A percentile compares a stretch with the other conserved stretches of the same genome.
Evolutionary conservation across 2,329 filamentous ascomycete genomes (phyloP).

Genomic region (Amylocarpus encephaloides): DNA sequence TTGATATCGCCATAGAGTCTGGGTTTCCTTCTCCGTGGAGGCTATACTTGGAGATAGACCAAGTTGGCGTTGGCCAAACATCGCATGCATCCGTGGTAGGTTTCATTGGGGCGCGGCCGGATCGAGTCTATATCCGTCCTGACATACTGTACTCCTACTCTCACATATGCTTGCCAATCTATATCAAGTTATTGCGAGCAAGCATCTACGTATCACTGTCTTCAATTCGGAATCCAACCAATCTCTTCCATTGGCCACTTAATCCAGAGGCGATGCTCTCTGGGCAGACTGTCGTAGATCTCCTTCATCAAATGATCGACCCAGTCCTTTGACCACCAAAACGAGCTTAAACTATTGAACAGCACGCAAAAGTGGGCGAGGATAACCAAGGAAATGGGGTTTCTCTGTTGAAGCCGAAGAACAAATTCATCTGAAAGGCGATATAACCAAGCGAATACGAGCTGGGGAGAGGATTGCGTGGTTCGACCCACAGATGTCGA

Average conservation of each 20-base stretch:
- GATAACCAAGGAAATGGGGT: conserved; percentile 20
- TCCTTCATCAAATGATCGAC: conserved; percentile 30
- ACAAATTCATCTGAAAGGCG: conserved; percentile 22
- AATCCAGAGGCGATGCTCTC: conserved; percentile 32
- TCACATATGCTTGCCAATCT: no score
- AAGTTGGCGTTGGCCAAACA: no score
- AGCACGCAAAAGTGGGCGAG: conserved; percentile 32
- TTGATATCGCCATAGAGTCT: no score
- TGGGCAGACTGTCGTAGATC: conserved; percentile 29
- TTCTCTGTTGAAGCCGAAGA: conserved; percentile 19
- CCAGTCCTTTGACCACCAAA: conserved; percentile 36
- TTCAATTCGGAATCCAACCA: conserved; percentile 14
- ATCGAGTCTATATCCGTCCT: no score
- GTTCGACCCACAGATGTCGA: not conserved
- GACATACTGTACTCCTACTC: no score
- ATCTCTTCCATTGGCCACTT: conserved; percentile 26
- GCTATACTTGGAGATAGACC: no score
- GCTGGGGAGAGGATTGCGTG: conserved; percentile 8
- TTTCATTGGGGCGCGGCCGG: no score
- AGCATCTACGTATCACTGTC: no score
- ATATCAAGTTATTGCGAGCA: no score
- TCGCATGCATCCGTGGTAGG: no score
- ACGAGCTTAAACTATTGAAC: conserved; percentile 28
- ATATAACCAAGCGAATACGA: conserved; percentile 15
- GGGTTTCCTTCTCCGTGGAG: no score